Evolutionary conservation across 345 rosid species (phyloP).

Genomic region (Populus tremula): DNA sequence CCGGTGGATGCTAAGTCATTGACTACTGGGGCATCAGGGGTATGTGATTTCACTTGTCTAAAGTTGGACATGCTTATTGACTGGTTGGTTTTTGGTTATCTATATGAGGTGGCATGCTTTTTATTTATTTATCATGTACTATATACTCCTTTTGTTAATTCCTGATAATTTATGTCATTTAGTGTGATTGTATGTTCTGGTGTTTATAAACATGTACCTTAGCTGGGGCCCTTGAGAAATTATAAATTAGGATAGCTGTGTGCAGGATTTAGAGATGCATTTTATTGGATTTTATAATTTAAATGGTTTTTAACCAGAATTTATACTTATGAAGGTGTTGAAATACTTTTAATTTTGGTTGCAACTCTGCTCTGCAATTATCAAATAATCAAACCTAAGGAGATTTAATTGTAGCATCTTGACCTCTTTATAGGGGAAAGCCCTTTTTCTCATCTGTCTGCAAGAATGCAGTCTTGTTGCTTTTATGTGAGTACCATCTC

Average conservation of each 20-base stretch:
- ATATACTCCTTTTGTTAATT: not conserved
- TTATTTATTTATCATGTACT: not conserved
- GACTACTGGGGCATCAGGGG: conserved; percentile 7
- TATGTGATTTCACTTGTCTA: not conserved
- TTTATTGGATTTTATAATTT: not conserved
- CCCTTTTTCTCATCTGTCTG: not conserved
- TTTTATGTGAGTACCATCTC: not conserved
- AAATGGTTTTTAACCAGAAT: not conserved
- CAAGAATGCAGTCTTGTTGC: not conserved
- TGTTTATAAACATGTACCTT: not conserved
- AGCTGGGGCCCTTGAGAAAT: too few species aligned
- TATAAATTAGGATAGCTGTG: not conserved
- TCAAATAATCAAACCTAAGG: not conserved
- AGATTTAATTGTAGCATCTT: too few species aligned
- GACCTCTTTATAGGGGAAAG: conserved; percentile 1
- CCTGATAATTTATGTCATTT: not conserved
- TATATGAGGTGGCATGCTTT: not conserved
- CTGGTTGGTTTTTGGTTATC: not conserved
- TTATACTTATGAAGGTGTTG: not conserved
- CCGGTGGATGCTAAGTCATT: conserved; percentile 62
- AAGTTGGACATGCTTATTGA: not conserved
- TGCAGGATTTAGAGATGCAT: not conserved
- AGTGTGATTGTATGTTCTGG: not conserved
- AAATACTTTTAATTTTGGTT: conserved; percentile 2
- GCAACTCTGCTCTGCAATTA: not conserved